phyloP scores from a whole-genome alignment of 2,329 filamentous ascomycete species.

The Beauveria bassiana region DNA sequence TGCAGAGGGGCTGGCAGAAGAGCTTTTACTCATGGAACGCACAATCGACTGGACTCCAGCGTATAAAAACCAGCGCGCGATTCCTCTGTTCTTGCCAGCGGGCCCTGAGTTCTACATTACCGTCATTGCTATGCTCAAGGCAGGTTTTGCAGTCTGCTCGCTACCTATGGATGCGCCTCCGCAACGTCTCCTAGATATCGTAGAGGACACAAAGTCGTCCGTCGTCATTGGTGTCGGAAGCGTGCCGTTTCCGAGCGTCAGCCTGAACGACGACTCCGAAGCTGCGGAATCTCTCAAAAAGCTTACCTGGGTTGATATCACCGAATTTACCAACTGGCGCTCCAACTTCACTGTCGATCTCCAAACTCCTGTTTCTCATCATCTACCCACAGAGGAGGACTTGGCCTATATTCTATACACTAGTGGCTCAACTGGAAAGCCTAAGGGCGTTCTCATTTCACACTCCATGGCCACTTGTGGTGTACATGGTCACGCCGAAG shows the following conservation, averaged over 20 bases:
- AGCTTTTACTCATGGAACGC: constrained; percentile 6
- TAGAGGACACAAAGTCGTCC: constrained; percentile 6
- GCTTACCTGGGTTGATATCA: constrained; percentile 7
- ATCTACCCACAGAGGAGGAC: constrained; percentile 19
- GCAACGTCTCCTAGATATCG: constrained; percentile 6
- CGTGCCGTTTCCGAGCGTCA: constrained; percentile 21
- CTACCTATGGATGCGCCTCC: constrained; percentile 9
- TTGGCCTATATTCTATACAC: constrained; percentile 34
- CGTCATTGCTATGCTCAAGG: constrained; percentile 15
- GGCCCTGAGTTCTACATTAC: constrained; percentile 11
- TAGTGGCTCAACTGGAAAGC: constrained; percentile 40
- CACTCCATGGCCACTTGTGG: constrained; percentile 40
- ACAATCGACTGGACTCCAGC: constrained; percentile 6
- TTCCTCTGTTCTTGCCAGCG: constrained; percentile 11
- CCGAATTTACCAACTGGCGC: constrained; percentile 9
- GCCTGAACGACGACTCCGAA: constrained; percentile 12
- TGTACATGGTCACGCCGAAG: constrained; percentile 9
- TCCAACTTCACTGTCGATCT: constrained; percentile 8
- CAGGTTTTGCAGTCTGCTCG: constrained; percentile 5
- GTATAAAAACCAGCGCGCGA: constrained; percentile 7
- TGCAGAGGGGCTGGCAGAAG: constrained; percentile 6
- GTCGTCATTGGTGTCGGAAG: constrained; percentile 13
- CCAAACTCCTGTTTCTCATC: neutral
- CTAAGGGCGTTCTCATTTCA: constrained; percentile 62
- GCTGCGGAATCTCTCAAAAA: constrained; percentile 2